phyloP scores from a whole-genome alignment of 768 basidiomycete species.

The Sutorius australiensis region DNA sequence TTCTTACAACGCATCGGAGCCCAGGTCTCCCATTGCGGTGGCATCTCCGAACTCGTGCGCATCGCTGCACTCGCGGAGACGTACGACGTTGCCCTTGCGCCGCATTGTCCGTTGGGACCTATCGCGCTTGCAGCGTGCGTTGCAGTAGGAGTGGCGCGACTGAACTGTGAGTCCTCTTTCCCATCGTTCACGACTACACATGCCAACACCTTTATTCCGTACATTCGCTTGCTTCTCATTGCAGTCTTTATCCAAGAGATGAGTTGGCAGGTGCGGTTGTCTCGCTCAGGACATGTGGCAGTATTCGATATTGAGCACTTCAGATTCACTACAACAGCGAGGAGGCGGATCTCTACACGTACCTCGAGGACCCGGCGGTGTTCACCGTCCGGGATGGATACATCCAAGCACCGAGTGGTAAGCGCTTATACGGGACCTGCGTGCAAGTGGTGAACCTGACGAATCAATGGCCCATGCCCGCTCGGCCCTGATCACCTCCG shows the following conservation, averaged over 20 bases:
- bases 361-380: constrained; percentile 48
- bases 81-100: constrained; percentile 69
- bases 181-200: background rate
- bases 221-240: constrained; percentile 10
- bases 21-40: constrained; percentile 56
- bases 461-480: background rate
- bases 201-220: background rate
- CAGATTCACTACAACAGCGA: constrained; percentile 65
- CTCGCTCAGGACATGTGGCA: background rate
- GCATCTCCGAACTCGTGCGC: constrained; percentile 55
- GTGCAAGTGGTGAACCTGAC: background rate
- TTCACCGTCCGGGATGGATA: constrained; percentile 53
- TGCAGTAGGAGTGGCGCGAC: constrained; percentile 54
- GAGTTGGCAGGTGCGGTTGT: constrained; percentile 48
- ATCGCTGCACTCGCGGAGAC: constrained; percentile 59
- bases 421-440: background rate
- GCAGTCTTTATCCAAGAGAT: constrained; percentile 59
- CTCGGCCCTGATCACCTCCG: background rate
- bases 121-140: constrained; percentile 70
- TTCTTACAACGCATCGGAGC: background rate
- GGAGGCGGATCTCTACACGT: constrained; percentile 58
- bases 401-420: constrained; percentile 42
- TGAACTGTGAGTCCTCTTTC: constrained; percentile 47
- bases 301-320: background rate
- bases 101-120: constrained; percentile 70